These are phyloP conservation scores for Vigna angularis DNA, from an alignment of 306 rosid species.

Conservation along the genomic window DNA sequence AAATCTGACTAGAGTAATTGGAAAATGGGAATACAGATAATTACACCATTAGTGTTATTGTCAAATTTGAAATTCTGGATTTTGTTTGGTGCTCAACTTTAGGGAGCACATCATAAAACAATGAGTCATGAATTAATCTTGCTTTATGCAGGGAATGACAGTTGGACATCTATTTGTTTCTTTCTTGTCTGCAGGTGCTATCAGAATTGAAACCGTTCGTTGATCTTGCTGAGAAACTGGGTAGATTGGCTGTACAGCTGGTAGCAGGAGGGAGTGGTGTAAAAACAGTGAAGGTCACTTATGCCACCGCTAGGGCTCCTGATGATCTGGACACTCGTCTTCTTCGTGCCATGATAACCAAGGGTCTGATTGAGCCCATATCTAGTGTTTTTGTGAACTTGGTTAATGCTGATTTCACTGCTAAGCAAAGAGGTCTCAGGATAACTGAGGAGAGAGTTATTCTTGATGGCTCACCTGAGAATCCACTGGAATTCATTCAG, in stretches of 20 bases:
- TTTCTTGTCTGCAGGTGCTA: slow-evolving; percentile 65
- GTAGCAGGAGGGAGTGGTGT: slow-evolving; percentile 99
- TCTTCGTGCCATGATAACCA: slow-evolving; percentile 97
- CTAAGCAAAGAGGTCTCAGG: slow-evolving; percentile 92
- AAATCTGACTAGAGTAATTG: background rate
- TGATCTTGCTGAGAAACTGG: slow-evolving; percentile 91
- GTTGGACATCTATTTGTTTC: slow-evolving; percentile 21
- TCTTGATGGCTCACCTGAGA: slow-evolving; percentile 93
- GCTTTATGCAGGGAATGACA: background rate
- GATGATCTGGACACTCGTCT: slow-evolving; percentile 98
- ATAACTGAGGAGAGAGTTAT: slow-evolving; percentile 80
- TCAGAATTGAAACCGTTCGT: slow-evolving; percentile 89
- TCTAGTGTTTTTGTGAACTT: slow-evolving; percentile 89
- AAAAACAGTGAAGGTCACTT: slow-evolving; percentile 85
- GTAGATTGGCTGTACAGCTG: slow-evolving; percentile 93
- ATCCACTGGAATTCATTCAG: slow-evolving; percentile 79
- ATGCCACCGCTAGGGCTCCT: slow-evolving; percentile 89
- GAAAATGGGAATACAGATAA: slow-evolving; percentile 3
- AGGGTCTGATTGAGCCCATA: slow-evolving; percentile 98
- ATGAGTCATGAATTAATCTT: slow-evolving; percentile 16
- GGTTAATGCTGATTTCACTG: slow-evolving; percentile 98
- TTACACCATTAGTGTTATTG: background rate
- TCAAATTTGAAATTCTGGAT: slow-evolving; percentile 12
- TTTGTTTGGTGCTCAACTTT: background rate
- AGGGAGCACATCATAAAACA: background rate